Conservation (phyloP, 2,329 filamentous ascomycete species). For the Paecilomyces fulvus region DNA sequence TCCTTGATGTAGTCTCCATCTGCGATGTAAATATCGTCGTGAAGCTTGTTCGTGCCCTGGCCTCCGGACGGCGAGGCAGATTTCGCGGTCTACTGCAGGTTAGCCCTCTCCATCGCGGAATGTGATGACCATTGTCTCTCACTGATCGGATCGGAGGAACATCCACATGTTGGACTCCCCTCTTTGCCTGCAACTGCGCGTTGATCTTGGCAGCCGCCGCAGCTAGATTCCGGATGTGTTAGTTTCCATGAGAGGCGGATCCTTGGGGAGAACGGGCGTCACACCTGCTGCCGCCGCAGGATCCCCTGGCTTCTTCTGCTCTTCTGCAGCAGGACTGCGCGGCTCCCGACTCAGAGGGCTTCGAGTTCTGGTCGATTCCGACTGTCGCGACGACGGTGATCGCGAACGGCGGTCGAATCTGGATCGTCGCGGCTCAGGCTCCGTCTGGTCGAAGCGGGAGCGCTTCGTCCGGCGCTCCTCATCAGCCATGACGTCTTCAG, state of each 20-base stretch:
- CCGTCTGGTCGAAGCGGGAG: conserved; percentile 89
- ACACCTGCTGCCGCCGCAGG: conserved; percentile 71
- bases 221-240: conserved; percentile 42
- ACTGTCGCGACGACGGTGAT: conserved; percentile 61
- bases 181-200: conserved; percentile 73
- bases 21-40: conserved; percentile 84
- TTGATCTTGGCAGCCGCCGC: conserved; percentile 86
- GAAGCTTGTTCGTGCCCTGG: conserved; percentile 53
- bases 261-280: conserved; percentile 3
- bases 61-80: conserved; percentile 45
- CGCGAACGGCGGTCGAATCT: conserved; percentile 89
- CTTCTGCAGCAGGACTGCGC: conserved; percentile 39
- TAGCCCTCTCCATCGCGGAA: conserved; percentile 8
- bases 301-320: conserved; percentile 45
- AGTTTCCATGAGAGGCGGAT: conserved; percentile 1
- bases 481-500: conserved; percentile 56
- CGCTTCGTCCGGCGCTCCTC: conserved; percentile 69
- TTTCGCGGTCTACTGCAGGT: conserved; percentile 36
- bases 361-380: conserved; percentile 66
- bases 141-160: conserved; percentile 69
- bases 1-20: conserved; percentile 98
- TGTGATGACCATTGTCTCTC: conserved; percentile 14
- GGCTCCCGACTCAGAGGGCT: conserved; percentile 60
- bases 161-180: conserved; percentile 83
- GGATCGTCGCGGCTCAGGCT: conserved; percentile 70